These are phyloP conservation scores for Ulota crispa DNA, from an alignment of 225 moss, liverwort and hornwort species.

Conservation along the genomic window DNA sequence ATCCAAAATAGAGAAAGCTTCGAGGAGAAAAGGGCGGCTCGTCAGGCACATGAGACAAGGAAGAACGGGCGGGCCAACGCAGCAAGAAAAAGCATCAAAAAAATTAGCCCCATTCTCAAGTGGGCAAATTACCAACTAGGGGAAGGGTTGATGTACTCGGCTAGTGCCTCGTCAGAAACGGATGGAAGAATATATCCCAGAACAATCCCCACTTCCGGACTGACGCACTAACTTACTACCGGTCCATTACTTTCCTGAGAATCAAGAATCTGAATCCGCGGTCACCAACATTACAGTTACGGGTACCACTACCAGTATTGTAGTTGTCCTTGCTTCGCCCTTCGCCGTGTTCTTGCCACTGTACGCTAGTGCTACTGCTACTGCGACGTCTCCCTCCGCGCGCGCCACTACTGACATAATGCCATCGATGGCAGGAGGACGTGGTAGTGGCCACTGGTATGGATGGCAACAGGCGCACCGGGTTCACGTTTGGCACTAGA, in stretches of 20 bases:
- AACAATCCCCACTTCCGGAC: background rate
- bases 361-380: no score
- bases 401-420: no score
- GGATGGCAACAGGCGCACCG: background rate
- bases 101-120: background rate
- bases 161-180: background rate
- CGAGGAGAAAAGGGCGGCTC: constrained; percentile 2
- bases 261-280: background rate
- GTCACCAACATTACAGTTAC: background rate
- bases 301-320: background rate
- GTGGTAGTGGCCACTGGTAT: background rate
- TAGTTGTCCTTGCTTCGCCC: no score
- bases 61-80: constrained; percentile 10
- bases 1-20: background rate
- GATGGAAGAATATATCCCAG: constrained; percentile 18
- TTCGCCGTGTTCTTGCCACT: background rate
- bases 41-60: constrained; percentile 22
- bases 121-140: background rate
- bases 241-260: background rate
- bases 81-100: background rate
- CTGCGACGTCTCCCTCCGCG: background rate
- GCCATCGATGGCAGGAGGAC: background rate
- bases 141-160: background rate
- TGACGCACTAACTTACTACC: background rate
- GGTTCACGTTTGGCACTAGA: background rate